Evolutionary conservation across 2,329 filamentous ascomycete species (phyloP), one percentile per base, ranked within the genome.

Genomic region (Pyrenophora graminea): DNA sequence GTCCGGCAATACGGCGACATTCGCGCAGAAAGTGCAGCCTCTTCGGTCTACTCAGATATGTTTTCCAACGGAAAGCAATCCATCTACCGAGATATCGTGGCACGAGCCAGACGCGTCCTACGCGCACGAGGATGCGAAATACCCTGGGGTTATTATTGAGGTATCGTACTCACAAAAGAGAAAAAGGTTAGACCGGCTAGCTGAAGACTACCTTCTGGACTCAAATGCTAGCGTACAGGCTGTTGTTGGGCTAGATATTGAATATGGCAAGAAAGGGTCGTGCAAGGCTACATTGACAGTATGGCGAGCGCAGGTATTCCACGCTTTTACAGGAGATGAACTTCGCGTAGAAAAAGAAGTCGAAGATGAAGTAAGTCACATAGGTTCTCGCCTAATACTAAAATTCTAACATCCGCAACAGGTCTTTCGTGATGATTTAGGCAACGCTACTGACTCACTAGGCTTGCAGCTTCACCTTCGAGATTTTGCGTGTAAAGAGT

Each of bases 71-170:
- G 25, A 8, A 15, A 15, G 15, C 15, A 15, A 15, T 15, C 15
- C 15, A 15, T 15, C 15, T 15, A 15, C 15, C 15, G 15, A 15
- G 15, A 15, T 15, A 37, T 64, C 54, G n/a, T 63, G 62, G 40
- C 47, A 62, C 39, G 39, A 63, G 42, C 64, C 54, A 49, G 57
- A 65, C 44, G 46, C 54, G 15, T 62, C 57, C 42, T 66, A 64
- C 44, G 40, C 31, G 54, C 57, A 67, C 54, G 32, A 59, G 2
- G 47, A 57, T 38, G 60, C 61, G 48, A 13, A 59, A 58, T 62
- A 61, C 50, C 61, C 56, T 8, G 55, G 59, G 9, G 55, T 67
- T 36, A 57, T 66, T 9, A 51, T 64, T 36, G 48, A 59, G 55
- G 42, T 57, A 9, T 51, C 53, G 50, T 57, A 52, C 30, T 59